phyloP scores from a whole-genome alignment of 192 early-diverging fungal genomes.

The Coemansia sp. region DNA sequence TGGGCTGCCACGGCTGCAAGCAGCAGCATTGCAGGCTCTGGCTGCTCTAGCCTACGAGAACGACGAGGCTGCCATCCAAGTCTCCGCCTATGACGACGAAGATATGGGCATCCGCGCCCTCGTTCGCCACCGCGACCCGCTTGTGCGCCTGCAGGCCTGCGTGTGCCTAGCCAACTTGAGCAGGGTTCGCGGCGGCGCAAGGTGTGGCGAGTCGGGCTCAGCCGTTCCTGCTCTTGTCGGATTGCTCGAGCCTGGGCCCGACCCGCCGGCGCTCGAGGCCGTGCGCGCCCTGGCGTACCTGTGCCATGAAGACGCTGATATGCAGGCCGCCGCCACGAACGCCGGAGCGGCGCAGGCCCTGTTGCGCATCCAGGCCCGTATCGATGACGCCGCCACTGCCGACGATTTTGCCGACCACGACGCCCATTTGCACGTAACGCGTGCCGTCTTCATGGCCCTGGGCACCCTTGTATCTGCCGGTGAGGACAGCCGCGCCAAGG shows the following conservation, averaged over 20 bases:
- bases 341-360: conserved; percentile 32
- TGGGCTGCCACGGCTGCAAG: conserved; percentile 27
- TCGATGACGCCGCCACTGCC: conserved; percentile 14
- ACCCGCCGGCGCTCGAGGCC: conserved; percentile 7
- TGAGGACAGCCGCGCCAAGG: conserved; percentile 35
- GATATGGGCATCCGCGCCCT: conserved; percentile 6
- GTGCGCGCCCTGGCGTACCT: conserved; percentile 37
- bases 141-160: conserved; percentile 29
- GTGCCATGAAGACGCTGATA: conserved; percentile 47
- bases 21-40: conserved; percentile 28
- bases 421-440: conserved; percentile 7
- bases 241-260: conserved; percentile 14
- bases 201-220: conserved; percentile 15
- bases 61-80: conserved; percentile 24
- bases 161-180: conserved; percentile 35
- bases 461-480: conserved; percentile 42
- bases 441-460: conserved; percentile 26
- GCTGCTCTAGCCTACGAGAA: conserved; percentile 45
- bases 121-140: conserved; percentile 22
- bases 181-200: conserved; percentile 26
- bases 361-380: conserved; percentile 15
- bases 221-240: conserved; percentile 35
- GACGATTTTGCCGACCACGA: conserved; percentile 41
- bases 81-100: conserved; percentile 20
- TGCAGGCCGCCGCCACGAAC: conserved; percentile 33